Evolutionary conservation across 148 eudicot genomes (phyloP).

Genomic region (Diospyros kaki): DNA sequence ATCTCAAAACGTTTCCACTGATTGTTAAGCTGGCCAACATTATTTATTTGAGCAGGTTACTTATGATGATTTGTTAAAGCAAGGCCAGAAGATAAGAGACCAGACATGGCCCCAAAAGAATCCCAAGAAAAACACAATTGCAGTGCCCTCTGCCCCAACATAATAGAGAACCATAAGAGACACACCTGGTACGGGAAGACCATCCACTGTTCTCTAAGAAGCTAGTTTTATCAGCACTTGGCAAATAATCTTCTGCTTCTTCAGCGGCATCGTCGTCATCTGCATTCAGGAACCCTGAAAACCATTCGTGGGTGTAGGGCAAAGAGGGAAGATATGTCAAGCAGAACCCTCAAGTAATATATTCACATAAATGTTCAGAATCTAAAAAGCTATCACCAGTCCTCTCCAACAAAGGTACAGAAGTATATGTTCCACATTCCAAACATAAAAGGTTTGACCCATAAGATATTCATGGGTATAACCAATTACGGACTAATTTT

Average conservation of each 20-base stretch:
- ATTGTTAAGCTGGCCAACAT: neutral
- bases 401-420: neutral
- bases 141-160: neutral
- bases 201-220: conserved; percentile 84
- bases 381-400: neutral
- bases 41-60: neutral
- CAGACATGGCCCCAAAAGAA: neutral
- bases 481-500: neutral
- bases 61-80: neutral
- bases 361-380: neutral
- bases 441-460: neutral
- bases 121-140: neutral
- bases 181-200: conserved; percentile 97
- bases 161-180: conserved; percentile 5
- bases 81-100: too few species aligned
- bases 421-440: neutral
- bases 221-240: conserved; percentile 52
- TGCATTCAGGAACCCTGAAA: conserved; percentile 76
- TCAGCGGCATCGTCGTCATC: conserved; percentile 79
- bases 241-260: conserved; percentile 51
- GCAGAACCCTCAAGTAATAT: neutral
- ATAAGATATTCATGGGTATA: neutral
- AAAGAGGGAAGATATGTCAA: neutral
- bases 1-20: neutral
- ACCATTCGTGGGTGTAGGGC: neutral